Base-by-base conservation (phyloP, 1,284 basidiomycete species). In the Trichosporon faecale region DNA sequence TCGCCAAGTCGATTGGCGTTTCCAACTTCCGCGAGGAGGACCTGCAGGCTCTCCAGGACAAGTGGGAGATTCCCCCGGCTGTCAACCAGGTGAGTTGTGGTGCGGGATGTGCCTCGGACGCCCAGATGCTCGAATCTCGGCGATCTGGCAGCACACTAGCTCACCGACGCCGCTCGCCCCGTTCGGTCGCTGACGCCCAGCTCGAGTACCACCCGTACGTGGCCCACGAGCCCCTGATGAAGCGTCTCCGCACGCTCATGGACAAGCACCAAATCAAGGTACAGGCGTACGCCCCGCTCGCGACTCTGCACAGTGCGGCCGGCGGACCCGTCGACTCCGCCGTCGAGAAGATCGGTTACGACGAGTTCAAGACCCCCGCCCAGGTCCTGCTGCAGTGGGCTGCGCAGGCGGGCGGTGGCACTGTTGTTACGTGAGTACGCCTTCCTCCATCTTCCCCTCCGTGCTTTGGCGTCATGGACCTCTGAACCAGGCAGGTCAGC, bases 121-220 rank as follows among this genome's bases (percentile, higher is more conserved):
- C 4, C 3, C 31, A 33, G 9, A 33, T 33, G 31, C 9, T 33
- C 4, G 31, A 9, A 33, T n/a, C n/a, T n/a, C n/a, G n/a, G n/a
- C n/a, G n/a, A n/a, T n/a, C n/a, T n/a, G n/a, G n/a, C n/a, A n/a
- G n/a, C n/a, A n/a, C n/a, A n/a, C n/a, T n/a, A n/a, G n/a, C n/a
- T n/a, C n/a, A n/a, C n/a, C n/a, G n/a, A 33, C 33, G 33, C 33
- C 40, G 40, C 40, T 44, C 40, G 40, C 40, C 16, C 16, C 40
- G 44, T 14, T n/a, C 44, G 18, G 8, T 5, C 3, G 44, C 44
- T 46, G 5, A 27, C 66, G 71, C 55, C 27, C 70, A 90, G 91
- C 89, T 94, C 68, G 92, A 94, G 79, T 88, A 89, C 69, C 91
- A 95, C 78, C 91, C 93, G 6, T 91, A 93, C 80, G 84, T 92